Evolutionary conservation across 345 rosid genomes (phyloP).

Genomic region (Brassica cretica): DNA sequence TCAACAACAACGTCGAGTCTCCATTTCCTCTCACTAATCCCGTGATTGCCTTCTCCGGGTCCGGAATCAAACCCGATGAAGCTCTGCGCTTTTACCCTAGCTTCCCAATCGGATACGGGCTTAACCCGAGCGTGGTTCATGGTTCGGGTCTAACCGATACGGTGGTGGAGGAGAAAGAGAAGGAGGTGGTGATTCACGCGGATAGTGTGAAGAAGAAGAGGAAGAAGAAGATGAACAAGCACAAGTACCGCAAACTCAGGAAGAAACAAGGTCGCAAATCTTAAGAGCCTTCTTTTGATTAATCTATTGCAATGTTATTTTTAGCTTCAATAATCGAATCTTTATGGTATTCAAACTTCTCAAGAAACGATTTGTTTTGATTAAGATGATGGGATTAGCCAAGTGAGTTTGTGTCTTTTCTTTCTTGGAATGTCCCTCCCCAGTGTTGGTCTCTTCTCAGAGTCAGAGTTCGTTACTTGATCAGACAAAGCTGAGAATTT

Average conservation of each 20-base stretch:
- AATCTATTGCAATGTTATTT: conserved; percentile 3
- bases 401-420: not conserved
- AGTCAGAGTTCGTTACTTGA: not conserved
- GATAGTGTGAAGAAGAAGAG: conserved; percentile 96
- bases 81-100: conserved; percentile 41
- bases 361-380: not conserved
- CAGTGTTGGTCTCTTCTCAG: conserved; percentile 1
- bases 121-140: conserved; percentile 19
- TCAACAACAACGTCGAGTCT: not conserved
- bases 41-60: not conserved
- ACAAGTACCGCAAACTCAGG: conserved; percentile 80
- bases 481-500: not conserved
- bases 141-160: conserved; percentile 16
- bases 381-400: not conserved
- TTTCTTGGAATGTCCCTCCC: not conserved
- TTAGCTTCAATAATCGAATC: not conserved
- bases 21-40: conserved; percentile 27
- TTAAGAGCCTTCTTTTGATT: not conserved
- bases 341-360: not conserved
- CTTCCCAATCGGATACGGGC: conserved; percentile 44
- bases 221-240: conserved; percentile 99
- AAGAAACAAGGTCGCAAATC: conserved; percentile 63
- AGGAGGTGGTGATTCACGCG: conserved; percentile 48
- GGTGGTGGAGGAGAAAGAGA: conserved; percentile 21
- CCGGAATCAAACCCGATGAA: not conserved